Conservation (phyloP, 768 basidiomycete species). For the Termitomyces heimii region DNA sequence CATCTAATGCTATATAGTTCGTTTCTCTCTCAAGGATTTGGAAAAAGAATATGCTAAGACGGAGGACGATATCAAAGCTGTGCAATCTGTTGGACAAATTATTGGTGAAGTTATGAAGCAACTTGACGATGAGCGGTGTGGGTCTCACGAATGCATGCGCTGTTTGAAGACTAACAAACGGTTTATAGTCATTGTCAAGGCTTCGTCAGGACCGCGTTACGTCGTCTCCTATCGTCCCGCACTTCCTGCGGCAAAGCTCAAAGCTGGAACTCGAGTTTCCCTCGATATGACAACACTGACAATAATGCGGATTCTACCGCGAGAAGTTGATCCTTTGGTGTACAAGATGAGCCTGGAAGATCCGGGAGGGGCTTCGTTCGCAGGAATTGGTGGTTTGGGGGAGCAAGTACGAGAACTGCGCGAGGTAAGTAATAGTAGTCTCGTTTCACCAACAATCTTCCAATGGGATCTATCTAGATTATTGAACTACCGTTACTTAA, state of each 20-base stretch:
- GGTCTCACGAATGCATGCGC: constrained; percentile 21
- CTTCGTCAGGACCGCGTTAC: constrained; percentile 96
- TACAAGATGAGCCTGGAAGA: constrained; percentile 99
- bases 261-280: constrained; percentile 90
- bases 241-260: constrained; percentile 87
- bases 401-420: constrained; percentile 97
- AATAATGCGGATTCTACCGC: constrained; percentile 96
- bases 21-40: constrained; percentile 85
- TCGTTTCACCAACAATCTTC: background rate
- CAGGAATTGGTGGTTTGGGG: constrained; percentile 91
- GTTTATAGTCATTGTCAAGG: constrained; percentile 88
- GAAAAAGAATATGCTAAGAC: constrained; percentile 91
- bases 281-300: constrained; percentile 99
- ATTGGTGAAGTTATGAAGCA: constrained; percentile 99
- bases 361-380: constrained; percentile 91
- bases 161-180: background rate
- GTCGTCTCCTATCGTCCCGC: constrained; percentile 96
- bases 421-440: constrained; percentile 52
- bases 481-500: constrained; percentile 94
- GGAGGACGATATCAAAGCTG: constrained; percentile 98
- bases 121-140: constrained; percentile 95
- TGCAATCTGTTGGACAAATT: constrained; percentile 98
- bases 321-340: constrained; percentile 96
- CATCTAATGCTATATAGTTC: constrained; percentile 43
- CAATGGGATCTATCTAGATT: constrained; percentile 43